Conservation (phyloP, 1,139 yeast species). For the Diutina pseudorugosa region DNA sequence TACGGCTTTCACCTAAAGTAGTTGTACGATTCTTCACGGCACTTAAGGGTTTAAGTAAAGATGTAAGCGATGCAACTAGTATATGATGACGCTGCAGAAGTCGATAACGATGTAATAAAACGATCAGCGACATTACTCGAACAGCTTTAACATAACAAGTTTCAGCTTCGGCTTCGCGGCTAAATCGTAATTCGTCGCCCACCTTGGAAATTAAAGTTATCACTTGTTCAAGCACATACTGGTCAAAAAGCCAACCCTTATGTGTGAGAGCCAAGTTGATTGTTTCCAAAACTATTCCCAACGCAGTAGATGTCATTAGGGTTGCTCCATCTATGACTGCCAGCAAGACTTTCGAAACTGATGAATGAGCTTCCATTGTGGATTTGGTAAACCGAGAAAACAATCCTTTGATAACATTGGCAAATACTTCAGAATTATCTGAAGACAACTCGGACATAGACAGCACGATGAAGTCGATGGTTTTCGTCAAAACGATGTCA, state of each 20-base stretch:
- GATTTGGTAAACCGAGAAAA: neutral
- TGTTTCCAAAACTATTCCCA: constrained; percentile 4
- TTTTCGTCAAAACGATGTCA: neutral
- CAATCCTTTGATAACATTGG: neutral
- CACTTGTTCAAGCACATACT: constrained; percentile 49
- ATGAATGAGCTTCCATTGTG: neutral
- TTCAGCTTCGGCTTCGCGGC: constrained; percentile 5
- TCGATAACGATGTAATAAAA: constrained; percentile 60
- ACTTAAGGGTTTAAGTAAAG: constrained; percentile 36
- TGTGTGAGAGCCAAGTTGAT: constrained; percentile 10
- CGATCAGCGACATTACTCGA: constrained; percentile 38
- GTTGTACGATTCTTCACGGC: constrained; percentile 20
- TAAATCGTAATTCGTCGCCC: constrained; percentile 6
- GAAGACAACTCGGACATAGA: neutral
- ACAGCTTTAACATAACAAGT: constrained; percentile 22
- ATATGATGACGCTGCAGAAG: constrained; percentile 65
- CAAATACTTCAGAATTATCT: neutral
- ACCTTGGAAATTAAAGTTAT: constrained; percentile 18
- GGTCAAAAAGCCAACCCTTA: constrained; percentile 49
- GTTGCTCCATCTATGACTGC: neutral
- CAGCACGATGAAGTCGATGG: neutral
- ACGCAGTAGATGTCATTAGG: constrained; percentile 4
- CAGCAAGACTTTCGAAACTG: neutral
- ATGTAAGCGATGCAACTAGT: constrained; percentile 33
- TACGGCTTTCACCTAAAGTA: constrained; percentile 16